A percentile compares a stretch with the other conserved stretches of the same genome.
Evolutionary conservation across 176 grass and related monocot genomes (phyloP).

Genomic region (Eleusine coracana): DNA sequence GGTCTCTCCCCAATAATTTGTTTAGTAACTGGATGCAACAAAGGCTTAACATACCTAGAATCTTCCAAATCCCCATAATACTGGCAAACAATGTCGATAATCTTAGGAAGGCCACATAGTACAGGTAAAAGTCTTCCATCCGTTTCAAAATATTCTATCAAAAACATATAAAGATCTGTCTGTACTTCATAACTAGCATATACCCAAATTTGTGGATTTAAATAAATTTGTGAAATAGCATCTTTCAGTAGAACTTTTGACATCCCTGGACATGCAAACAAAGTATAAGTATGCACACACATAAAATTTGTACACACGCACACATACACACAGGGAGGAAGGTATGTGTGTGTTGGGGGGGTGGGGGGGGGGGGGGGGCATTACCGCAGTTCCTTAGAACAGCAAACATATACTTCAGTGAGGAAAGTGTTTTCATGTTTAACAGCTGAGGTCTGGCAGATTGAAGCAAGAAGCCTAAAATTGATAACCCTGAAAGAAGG

Average conservation of each 20-base stretch:
- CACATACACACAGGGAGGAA: background rate
- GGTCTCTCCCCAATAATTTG: conserved; percentile 74
- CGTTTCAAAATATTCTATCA: conserved; percentile 88
- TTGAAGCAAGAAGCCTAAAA: conserved; percentile 90
- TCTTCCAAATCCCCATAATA: conserved; percentile 82
- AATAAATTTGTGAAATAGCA: conserved; percentile 79
- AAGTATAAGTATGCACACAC: background rate
- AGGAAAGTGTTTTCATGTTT: conserved; percentile 76
- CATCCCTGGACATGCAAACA: conserved; percentile 58
- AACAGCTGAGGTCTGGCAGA: conserved; percentile 70
- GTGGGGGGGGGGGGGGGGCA: conserved; percentile 10
- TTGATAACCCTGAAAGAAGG: conserved; percentile 93
- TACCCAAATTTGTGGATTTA: conserved; percentile 95
- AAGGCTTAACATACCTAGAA: conserved; percentile 61
- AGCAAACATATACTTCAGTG: conserved; percentile 85
- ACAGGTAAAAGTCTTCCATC: conserved; percentile 64
- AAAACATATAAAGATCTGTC: conserved; percentile 81
- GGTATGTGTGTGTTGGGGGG: background rate
- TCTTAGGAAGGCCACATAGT: conserved; percentile 77
- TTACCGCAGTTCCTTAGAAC: conserved; percentile 74
- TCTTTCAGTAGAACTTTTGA: conserved; percentile 83
- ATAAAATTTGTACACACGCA: background rate
- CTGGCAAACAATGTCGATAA: conserved; percentile 75
- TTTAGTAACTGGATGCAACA: conserved; percentile 66
- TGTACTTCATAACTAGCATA: conserved; percentile 84